Evolutionary conservation across 1,284 basidiomycete genomes (phyloP), one percentile per base, ranked within the genome.

Genomic region (Malassezia obtusa): DNA sequence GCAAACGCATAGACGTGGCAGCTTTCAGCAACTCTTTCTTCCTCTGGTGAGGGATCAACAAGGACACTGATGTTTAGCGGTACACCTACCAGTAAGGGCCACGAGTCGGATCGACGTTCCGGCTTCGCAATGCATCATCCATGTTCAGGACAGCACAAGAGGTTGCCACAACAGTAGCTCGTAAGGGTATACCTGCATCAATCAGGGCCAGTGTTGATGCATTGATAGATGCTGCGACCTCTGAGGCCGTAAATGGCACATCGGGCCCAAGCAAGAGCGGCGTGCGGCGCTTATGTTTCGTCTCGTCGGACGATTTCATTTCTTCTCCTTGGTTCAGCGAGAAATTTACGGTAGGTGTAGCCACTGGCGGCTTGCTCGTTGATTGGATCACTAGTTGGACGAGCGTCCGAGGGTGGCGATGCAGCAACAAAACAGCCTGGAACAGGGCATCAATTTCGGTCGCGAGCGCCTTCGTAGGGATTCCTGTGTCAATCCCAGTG

Each of bases 331-430:
- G 32, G 12, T 47, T 54, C 28, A 55, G 22, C 5, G 46, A 30
- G 1, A 60, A 9, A 17, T 39, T 50, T 1, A 32, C 45, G 4
- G 51, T 52, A 0, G 52, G 17, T 4, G 51, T 35, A 9, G 58
- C 40, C 10, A 14, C 50, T 0, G 55, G 12, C 50, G 62, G n/a
- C 49, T 36, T 39, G 45, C 40, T 25, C 80, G 79, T 69, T 78
- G 65, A 67, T 68, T 80, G 84, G 49, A 82, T 80, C 17, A 83
- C 82, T 43, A 80, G 69, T 61, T 86, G 86, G 37, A 87, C 75
- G 58, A 82, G 74, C 10, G 79, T 77, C 50, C 79, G 74, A 17
- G 80, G 80, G 70, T 78, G 70, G 58, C 77, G 67, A 59, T 76
- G 62, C 17, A 79, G 73, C 30, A 75, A 62, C 36, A 80, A 71